Base-by-base conservation (phyloP, 139 green algal genomes). In the Chlorella vulgaris region DNA sequence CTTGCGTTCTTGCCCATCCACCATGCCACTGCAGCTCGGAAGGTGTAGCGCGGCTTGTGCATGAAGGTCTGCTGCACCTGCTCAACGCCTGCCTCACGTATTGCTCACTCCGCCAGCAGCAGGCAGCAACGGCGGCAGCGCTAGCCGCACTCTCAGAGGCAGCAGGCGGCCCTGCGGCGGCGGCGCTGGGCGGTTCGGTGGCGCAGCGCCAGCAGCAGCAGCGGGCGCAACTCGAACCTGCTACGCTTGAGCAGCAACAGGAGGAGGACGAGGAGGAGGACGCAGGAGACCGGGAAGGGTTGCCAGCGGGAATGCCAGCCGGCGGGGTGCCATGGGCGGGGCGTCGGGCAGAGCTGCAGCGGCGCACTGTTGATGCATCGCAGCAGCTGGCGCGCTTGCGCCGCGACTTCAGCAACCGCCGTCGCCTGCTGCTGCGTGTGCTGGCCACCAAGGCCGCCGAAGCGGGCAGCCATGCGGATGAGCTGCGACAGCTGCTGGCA, bases 401-500 rank as follows among this genome's bases (percentile, higher is more conserved):
- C 1, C 69, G 19, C 18, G 47, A 77, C 43, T 77, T 22, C 7
- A 13, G 19, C 42, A 63, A 43, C 31, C 43, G 71, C 35, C 76
- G 74, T 40, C 62, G 76, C 61, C 76, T 82, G 63, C 43, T 82
- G 63, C 47, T 76, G 33, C 65, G 65, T 29, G 77, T 82, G 63
- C 65, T 82, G 77, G 35, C 65, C 4, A 53, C 61, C 47, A 75
- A 76, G 51, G 77, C 77, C 35, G 77, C 61, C 4, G 79, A 84
- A 36, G 69, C 50, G 60, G 74, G 80, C 60, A 74, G 50, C 31
- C 68, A 85, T 24, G 61, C 62, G 0, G 80, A 74, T 4, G 69
- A 81, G 55, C 40, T 75, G 69, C 40, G 81, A 13, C 69, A 81
- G 55, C 61, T 81, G 70, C 81, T 81, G 70, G 69, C 53, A 6